Evolutionary conservation across 2,329 filamentous ascomycete genomes (phyloP).

Genomic region (Aspergillus quadricinctus): DNA sequence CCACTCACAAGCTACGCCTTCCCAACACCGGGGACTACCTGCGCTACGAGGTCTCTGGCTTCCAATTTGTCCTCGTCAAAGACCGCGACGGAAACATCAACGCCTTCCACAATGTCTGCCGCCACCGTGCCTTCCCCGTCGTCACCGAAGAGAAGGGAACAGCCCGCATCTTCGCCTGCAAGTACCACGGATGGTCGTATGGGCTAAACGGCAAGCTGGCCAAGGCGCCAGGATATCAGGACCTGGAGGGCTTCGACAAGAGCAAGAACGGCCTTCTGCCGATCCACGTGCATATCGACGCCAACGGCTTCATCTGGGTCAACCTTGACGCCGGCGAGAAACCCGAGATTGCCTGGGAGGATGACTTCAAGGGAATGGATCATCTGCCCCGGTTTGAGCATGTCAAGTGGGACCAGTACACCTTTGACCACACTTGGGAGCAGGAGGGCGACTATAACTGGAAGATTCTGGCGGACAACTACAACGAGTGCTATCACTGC

Average conservation of each 20-base stretch:
- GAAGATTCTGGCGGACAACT: slow-evolving; percentile 60
- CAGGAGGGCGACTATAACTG: slow-evolving; percentile 57
- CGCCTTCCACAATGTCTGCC: slow-evolving; percentile 58
- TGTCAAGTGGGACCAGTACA: slow-evolving; percentile 52
- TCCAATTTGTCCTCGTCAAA: slow-evolving; percentile 51
- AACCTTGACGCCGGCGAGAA: slow-evolving; percentile 49
- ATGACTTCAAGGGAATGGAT: slow-evolving; percentile 50
- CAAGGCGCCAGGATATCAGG: slow-evolving; percentile 55
- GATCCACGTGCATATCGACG: slow-evolving; percentile 52
- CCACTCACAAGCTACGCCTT: slow-evolving; percentile 43
- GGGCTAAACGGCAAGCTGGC: slow-evolving; percentile 54
- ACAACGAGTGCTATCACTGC: slow-evolving; percentile 47
- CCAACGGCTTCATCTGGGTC: slow-evolving; percentile 55
- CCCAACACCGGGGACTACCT: slow-evolving; percentile 54
- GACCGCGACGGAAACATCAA: slow-evolving; percentile 52
- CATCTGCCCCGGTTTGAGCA: slow-evolving; percentile 43
- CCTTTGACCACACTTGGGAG: slow-evolving; percentile 56
- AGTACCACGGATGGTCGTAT: slow-evolving; percentile 60
- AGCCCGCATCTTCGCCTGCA: slow-evolving; percentile 52
- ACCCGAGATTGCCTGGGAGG: slow-evolving; percentile 49
- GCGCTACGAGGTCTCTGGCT: slow-evolving; percentile 53
- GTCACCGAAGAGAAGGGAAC: slow-evolving; percentile 48
- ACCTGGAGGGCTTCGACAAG: slow-evolving; percentile 53
- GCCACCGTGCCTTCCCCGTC: slow-evolving; percentile 56
- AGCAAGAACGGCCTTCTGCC: slow-evolving; percentile 51